A percentile compares a stretch with the other conserved stretches of the same genome.
Conservation (phyloP, 768 basidiomycete species). For the Ramaria sp. region DNA sequence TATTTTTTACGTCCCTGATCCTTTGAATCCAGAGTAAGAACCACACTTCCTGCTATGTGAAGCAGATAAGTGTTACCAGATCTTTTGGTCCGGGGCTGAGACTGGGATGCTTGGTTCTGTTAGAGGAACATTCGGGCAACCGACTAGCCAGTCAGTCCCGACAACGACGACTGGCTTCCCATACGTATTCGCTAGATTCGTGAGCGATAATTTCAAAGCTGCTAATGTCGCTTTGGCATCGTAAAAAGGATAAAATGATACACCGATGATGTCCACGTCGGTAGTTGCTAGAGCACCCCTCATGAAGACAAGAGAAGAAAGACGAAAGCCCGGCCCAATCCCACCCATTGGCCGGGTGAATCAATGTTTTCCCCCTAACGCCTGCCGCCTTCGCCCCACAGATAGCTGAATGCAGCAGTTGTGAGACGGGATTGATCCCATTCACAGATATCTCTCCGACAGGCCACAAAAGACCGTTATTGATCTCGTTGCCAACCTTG, state of each 20-base stretch:
- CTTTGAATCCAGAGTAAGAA: too few species aligned
- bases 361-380: conserved; percentile 36
- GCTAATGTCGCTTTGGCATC: conserved; percentile 44
- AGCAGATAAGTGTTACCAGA: conserved; percentile 24
- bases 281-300: conserved; percentile 36
- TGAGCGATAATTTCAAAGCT: conserved; percentile 40
- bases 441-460: conserved; percentile 41
- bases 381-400: conserved; percentile 38
- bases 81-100: conserved; percentile 40
- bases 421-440: conserved; percentile 42
- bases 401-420: conserved; percentile 50
- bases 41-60: not conserved
- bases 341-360: conserved; percentile 70
- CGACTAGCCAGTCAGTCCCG: conserved; percentile 54
- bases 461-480: conserved; percentile 54
- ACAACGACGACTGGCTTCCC: conserved; percentile 50
- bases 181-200: conserved; percentile 35
- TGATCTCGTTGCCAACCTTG: conserved; percentile 58
- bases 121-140: conserved; percentile 32
- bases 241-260: conserved; percentile 61
- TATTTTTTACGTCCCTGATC: too few species aligned
- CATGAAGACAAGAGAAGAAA: conserved; percentile 45
- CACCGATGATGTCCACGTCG: conserved; percentile 49
- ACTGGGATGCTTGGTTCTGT: conserved; percentile 38
- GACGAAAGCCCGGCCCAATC: conserved; percentile 31